Evolutionary conservation across 352 stramenopile species (phyloP), one percentile per base, ranked within the genome.

Genomic region (Elongisporangium senticosum): DNA sequence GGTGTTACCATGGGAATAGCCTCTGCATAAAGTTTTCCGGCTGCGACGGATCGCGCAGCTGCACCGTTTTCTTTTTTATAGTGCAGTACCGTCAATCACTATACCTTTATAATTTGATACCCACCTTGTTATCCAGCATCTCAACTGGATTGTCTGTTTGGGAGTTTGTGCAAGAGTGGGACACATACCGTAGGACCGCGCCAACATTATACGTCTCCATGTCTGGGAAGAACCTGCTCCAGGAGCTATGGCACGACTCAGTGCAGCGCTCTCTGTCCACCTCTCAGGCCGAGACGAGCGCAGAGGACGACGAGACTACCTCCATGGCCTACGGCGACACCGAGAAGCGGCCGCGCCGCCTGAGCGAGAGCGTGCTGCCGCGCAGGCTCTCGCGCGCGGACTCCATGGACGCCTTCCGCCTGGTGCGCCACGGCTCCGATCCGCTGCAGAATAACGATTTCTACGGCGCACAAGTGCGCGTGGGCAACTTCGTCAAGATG

Each of bases 401-500:
- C 33, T 43, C 33, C 2, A 4, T 77, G n/a, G 74, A 82, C 22
- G 72, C 49, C 26, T 78, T 83, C 24, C 68, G 71, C 49, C 49
- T 73, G 3, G 62, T 74, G 19, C 72, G 74, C 20, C 77, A 86
- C 23, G 68, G 78, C 50, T 84, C 83, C 7, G 83, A 90, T 55
- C 76, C 79, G 28, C 70, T 86, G 37, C 49, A 82, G 55, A 88
- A 92, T 56, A 77, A 89, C 55, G 67, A 74, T 1, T 87, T 86
- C 58, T 92, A 90, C 59, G 72, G 78, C 13, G 66, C 73, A 21
- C 76, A 89, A 66, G 47, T 82, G 39, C 77, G 88, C 53, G 68
- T 75, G 17, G 83, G 83, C 47, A 86, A 90, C 37, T 93, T 84
- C 26, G 79, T 93, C 48, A 83, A 83, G 58, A 90, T 89, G 76